Conservation (phyloP, 2,329 filamentous ascomycete genomes). For the Aspergillus japonicus region DNA sequence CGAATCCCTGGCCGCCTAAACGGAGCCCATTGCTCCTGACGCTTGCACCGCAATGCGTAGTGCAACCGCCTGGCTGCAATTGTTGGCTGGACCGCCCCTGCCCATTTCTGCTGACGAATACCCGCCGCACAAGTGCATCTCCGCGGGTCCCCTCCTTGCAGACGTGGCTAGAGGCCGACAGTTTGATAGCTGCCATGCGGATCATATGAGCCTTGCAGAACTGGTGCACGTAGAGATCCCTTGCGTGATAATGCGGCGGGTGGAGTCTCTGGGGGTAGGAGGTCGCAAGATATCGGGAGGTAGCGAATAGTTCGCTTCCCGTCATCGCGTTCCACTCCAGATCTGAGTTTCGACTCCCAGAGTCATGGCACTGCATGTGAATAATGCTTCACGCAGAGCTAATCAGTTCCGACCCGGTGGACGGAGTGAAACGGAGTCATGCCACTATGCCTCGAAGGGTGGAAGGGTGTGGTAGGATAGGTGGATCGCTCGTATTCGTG, state of each 20-base stretch:
- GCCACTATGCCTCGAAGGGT: background rate
- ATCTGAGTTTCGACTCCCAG: background rate
- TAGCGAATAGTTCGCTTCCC: background rate
- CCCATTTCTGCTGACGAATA: background rate
- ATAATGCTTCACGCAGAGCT: background rate
- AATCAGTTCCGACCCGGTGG: background rate
- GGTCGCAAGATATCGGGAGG: background rate
- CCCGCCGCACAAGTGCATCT: background rate
- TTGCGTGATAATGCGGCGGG: background rate
- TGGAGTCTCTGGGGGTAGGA: background rate
- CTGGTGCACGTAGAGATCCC: background rate
- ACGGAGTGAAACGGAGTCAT: background rate
- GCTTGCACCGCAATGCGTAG: background rate
- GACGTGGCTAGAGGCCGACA: constrained; percentile 28
- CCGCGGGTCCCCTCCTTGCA: background rate
- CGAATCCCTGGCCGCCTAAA: background rate
- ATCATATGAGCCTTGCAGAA: background rate
- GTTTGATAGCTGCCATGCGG: constrained; percentile 32
- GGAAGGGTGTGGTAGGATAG: too few species aligned
- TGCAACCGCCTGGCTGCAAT: background rate
- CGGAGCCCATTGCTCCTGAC: background rate
- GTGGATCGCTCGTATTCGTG: background rate
- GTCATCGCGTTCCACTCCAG: background rate
- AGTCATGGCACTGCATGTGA: background rate
- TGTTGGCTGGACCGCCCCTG: background rate